Base-by-base conservation (phyloP, 495 filamentous ascomycete species). In the Hyaloscypha hepaticicola region DNA sequence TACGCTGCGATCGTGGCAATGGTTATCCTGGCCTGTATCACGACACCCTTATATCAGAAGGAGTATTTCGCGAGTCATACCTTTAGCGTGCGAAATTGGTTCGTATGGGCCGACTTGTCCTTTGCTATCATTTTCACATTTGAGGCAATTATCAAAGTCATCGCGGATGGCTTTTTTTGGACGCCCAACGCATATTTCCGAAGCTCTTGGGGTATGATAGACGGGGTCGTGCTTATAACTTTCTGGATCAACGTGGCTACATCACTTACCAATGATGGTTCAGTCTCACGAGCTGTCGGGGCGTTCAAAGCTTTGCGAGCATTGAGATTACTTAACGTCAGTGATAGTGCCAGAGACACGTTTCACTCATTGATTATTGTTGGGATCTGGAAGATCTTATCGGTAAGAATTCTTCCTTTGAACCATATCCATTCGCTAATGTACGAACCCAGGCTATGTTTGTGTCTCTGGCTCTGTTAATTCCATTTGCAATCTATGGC, bases 301-400 rank as follows among this genome's bases (percentile, higher is more conserved):
- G 95, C 96, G 29, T 98, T 99, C 80, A 99, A 99, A 80, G 95
- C 95, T 25, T 83, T 99, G n/a, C 88, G 95, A 74, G 96, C 95
- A 38, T 79, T 99, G 26, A 83, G 95, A 51, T 77, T 99, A 27
- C 84, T 99, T 67, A 98, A 97, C 67, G 91, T 99, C 65, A 97
- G 93, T 73, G 93, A 97, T 72, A 97, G 91, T 71, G 96, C 95
- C 38, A 86, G 93, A 72, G 89, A 97, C 72, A 97, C 93, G 0
- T 98, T 99, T 70, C 95, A 99, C 72, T 96, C 94, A 0, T 87
- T 99, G 67, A 90, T 99, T 57, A 89, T 99, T 68, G 82, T 95
- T 24, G 93, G 94, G 49, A 92, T 91, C 19, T 93, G 88, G 87
- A 97, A 97, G 76, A 86, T 99, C 69, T 74, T 98, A 21, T 60